Percentiles rank a stretch among this genome's conserved stretches.
These are phyloP conservation scores for Cornus suecica DNA, from an alignment of 148 eudicot species.

Conservation along the genomic window DNA sequence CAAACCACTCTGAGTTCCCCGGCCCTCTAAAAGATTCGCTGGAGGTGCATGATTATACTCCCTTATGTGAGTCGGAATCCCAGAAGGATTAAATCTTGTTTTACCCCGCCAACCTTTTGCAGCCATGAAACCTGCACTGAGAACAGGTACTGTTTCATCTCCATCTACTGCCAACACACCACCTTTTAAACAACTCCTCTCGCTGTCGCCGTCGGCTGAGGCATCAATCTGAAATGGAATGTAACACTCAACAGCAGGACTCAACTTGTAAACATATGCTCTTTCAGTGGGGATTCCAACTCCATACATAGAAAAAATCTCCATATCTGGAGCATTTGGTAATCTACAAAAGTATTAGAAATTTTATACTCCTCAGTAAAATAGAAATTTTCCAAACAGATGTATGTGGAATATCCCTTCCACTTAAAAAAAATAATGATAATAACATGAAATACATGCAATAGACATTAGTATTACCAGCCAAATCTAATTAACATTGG, in stretches of 20 bases:
- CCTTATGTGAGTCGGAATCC: conserved; percentile 53
- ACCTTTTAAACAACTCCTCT: conserved; percentile 51
- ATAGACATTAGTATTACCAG: background rate
- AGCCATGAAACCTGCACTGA: conserved; percentile 84
- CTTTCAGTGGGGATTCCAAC: conserved; percentile 91
- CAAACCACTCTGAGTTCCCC: conserved; percentile 89
- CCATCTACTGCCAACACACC: conserved; percentile 84
- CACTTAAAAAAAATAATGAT: background rate
- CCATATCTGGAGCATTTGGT: conserved; percentile 86
- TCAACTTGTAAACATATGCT: conserved; percentile 72
- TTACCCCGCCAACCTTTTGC: conserved; percentile 87
- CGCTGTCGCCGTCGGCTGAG: conserved; percentile 50
- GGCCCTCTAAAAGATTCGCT: conserved; percentile 68
- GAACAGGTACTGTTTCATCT: conserved; percentile 84
- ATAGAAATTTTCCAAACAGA: background rate
- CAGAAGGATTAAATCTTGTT: conserved; percentile 87
- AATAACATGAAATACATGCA: background rate
- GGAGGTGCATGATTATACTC: conserved; percentile 88
- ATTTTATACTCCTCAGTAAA: background rate
- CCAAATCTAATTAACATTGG: no score
- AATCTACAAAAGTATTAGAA: conserved; percentile 42
- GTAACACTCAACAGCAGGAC: conserved; percentile 54
- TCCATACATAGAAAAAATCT: conserved; percentile 81
- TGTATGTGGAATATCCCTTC: background rate
- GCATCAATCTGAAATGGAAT: conserved; percentile 85